Evolutionary conservation across 2,329 filamentous ascomycete genomes (phyloP).

Genomic region (Cladosporium oxysporum): DNA sequence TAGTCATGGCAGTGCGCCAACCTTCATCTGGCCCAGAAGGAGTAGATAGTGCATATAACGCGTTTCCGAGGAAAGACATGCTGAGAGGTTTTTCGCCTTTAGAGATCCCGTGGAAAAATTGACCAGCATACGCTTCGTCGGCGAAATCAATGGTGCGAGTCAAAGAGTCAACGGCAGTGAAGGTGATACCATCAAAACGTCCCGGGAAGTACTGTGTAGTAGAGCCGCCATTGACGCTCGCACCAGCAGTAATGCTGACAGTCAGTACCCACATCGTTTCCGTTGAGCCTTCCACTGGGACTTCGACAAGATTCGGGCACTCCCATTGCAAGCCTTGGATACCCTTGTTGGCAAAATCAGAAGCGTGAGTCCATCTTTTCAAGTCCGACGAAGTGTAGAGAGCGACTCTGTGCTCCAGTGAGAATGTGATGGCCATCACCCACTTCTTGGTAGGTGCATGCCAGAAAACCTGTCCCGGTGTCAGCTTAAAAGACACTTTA

Average conservation of each 20-base stretch:
- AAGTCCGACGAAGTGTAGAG: slow-evolving; percentile 61
- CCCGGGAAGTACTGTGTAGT: slow-evolving; percentile 58
- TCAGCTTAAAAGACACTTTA: too few relatives aligned
- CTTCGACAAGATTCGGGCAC: slow-evolving; percentile 60
- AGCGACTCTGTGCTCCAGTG: slow-evolving; percentile 55
- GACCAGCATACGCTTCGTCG: slow-evolving; percentile 55
- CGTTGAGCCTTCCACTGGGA: slow-evolving; percentile 47
- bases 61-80: too few relatives aligned
- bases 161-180: slow-evolving; percentile 44
- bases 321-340: slow-evolving; percentile 59
- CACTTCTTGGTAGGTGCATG: slow-evolving; percentile 49
- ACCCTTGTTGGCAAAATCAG: slow-evolving; percentile 57
- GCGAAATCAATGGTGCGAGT: slow-evolving; percentile 26
- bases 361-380: slow-evolving; percentile 56
- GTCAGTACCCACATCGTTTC: slow-evolving; percentile 46
- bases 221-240: slow-evolving; percentile 53
- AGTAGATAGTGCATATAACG: too few relatives aligned
- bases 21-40: too few relatives aligned
- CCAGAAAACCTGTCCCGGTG: slow-evolving; percentile 40
- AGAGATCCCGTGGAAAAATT: slow-evolving; percentile 53
- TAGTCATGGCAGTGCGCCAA: too few relatives aligned
- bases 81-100: slow-evolving; percentile 26
- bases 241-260: slow-evolving; percentile 59
- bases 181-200: slow-evolving; percentile 62
- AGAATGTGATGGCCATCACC: slow-evolving; percentile 58